Conservation (phyloP, 2,329 filamentous ascomycete species). For the Microcyclospora tardicrescens region DNA sequence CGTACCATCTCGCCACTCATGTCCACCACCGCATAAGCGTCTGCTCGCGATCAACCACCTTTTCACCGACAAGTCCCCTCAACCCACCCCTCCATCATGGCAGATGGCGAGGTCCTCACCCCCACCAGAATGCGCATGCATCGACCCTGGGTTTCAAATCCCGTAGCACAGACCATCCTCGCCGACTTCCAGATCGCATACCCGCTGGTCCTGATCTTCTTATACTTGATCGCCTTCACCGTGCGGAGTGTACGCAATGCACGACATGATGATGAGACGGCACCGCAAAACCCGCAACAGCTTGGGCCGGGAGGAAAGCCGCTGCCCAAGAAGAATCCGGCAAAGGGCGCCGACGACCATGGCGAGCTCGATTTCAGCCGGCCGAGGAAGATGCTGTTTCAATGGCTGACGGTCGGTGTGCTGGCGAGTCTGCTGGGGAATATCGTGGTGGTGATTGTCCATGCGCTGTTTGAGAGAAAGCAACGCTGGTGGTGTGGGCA, state of each 20-base stretch:
- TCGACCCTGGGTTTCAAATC: conserved; percentile 10
- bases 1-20: no score
- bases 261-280: conserved; percentile 31
- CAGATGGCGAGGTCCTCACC: no score
- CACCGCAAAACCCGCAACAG: conserved; percentile 30
- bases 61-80: no score
- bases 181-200: conserved; percentile 44
- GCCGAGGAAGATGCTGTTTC: conserved; percentile 59
- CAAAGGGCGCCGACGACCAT: conserved; percentile 28
- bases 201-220: conserved; percentile 49
- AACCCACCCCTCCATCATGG: no score
- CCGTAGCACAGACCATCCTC: conserved; percentile 31
- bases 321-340: conserved; percentile 50
- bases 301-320: conserved; percentile 83
- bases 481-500: conserved; percentile 74
- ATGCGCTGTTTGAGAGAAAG: conserved; percentile 54
- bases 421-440: conserved; percentile 65
- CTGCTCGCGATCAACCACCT: no score
- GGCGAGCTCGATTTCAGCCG: conserved; percentile 48
- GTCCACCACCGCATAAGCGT: no score
- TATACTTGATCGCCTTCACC: conserved; percentile 52
- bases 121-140: no score
- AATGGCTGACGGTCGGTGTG: conserved; percentile 57
- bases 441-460: conserved; percentile 57
- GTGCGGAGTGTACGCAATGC: conserved; percentile 45